These are phyloP conservation scores for Aspergillus fructus DNA, from an alignment of 2,329 filamentous ascomycete genomes.

Conservation along the genomic window DNA sequence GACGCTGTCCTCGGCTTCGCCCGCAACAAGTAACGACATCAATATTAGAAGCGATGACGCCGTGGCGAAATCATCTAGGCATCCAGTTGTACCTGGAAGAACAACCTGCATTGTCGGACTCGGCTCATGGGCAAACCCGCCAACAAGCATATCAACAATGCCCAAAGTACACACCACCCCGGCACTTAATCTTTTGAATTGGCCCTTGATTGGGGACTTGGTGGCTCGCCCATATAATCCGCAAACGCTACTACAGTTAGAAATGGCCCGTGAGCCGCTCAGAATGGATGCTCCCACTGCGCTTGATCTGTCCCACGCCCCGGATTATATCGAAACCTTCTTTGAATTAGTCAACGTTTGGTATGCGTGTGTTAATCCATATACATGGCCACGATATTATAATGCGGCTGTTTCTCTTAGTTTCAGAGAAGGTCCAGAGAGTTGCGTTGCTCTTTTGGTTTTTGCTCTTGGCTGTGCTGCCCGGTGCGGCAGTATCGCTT, in stretches of 20 bases:
- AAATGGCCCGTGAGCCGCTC: conserved; percentile 76
- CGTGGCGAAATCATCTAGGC: conserved; percentile 37
- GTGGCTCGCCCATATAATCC: conserved; percentile 76
- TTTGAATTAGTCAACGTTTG: conserved; percentile 80
- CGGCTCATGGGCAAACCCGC: conserved; percentile 67
- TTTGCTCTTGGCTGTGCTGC: conserved; percentile 75
- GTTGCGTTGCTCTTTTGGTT: conserved; percentile 77
- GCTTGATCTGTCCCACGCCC: conserved; percentile 71
- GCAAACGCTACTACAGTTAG: conserved; percentile 76
- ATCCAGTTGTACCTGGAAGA: conserved; percentile 15
- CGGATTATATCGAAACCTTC: conserved; percentile 74
- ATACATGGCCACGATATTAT: conserved; percentile 75
- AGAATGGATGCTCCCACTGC: conserved; percentile 58
- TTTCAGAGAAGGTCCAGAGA: conserved; percentile 76
- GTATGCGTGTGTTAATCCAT: conserved; percentile 83
- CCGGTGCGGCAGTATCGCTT: conserved; percentile 72
- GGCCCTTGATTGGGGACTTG: conserved; percentile 74
- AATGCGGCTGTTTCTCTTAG: conserved; percentile 71
- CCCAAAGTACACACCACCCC: conserved; percentile 81
- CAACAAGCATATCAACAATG: conserved; percentile 76
- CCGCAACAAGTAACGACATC: conserved; percentile 64
- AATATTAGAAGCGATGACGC: conserved; percentile 59
- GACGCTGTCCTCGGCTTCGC: conserved; percentile 59
- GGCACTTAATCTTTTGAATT: conserved; percentile 66
- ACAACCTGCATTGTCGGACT: conserved; percentile 65